Base-by-base conservation (phyloP, 2,329 filamentous ascomycete species). In the Claviceps africana region DNA sequence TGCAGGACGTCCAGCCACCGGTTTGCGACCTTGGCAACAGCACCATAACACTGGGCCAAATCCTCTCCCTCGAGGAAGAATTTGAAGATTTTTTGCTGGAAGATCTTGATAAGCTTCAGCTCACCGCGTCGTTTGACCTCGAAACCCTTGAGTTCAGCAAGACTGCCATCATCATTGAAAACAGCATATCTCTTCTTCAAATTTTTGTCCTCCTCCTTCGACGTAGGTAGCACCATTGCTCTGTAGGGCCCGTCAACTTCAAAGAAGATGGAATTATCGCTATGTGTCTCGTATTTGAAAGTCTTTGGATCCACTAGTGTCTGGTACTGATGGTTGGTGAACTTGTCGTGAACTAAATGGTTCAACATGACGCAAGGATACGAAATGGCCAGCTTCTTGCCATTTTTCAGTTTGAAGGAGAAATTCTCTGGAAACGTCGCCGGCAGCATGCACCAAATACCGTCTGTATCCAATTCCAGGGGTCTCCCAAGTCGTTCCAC, bases 321-420 rank as follows among this genome's bases (percentile, higher is more conserved):
- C 72, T 98, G 90, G 65, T 98, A 98, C 62, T 98, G 93, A 61
- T 97, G 84, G 61, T 98, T 98, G 28, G 93, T 98, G 67, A 96
- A 98, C 59, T 84, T 85, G 53, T 78, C 89, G 64, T 98, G 93
- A 8, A 98, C 93, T 3, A 96, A 77, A 65, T 98, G 93, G 66
- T 98, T 98, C 71, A 98, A 78, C 93, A 98, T 98, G 58, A 96
- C 89, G 66, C 93, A 98, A 52, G 93, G 93, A 63, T 98, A 98
- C 0, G 93, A 98, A 48, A 98, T 90, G n/a, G 85, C 76, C 55
- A 97, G 65, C 66, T 97, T 98, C 75, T 97, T 98, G 58, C 93
- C 93, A 60, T 90, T 94, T 68, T 91, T 95, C 59, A 96, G 71
- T 62, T 86, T 95, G 74, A 98, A 97, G 0, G 82, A 76, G 62